These are phyloP conservation scores for Trichoderma asperellum DNA, from an alignment of 2,329 filamentous ascomycete genomes.

Conservation along the genomic window DNA sequence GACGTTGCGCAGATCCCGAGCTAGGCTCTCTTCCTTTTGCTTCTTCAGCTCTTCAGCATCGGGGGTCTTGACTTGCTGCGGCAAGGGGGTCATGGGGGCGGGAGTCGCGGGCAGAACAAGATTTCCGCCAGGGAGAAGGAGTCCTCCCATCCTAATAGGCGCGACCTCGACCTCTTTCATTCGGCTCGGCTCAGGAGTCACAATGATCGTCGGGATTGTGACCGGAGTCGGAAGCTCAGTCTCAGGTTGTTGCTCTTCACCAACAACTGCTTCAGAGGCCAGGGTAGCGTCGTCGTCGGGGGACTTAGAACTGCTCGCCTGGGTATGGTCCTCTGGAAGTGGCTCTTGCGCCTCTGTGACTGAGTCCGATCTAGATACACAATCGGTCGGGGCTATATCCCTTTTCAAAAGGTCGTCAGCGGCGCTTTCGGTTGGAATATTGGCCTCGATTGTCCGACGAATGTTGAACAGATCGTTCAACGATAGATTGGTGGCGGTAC, in stretches of 20 bases:
- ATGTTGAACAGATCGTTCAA: slow-evolving; percentile 27
- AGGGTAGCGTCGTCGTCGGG: slow-evolving; percentile 13
- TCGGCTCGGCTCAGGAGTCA: slow-evolving; percentile 20
- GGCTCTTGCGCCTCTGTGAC: slow-evolving; percentile 26
- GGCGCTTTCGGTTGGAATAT: slow-evolving; percentile 16
- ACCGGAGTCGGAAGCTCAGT: slow-evolving; percentile 14
- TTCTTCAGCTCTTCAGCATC: slow-evolving; percentile 21
- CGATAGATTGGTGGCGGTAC: slow-evolving; percentile 16
- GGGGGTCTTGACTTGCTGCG: slow-evolving; percentile 18
- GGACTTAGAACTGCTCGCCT: slow-evolving; percentile 20
- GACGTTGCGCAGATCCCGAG: slow-evolving; percentile 26
- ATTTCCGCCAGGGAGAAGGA: slow-evolving; percentile 28
- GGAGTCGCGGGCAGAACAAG: slow-evolving; percentile 21
- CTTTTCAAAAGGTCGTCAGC: slow-evolving; percentile 10
- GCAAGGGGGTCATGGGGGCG: slow-evolving; percentile 21
- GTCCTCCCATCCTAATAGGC: slow-evolving; percentile 27
- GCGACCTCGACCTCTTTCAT: slow-evolving; percentile 22
- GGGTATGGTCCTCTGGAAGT: slow-evolving; percentile 9
- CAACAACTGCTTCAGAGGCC: slow-evolving; percentile 15
- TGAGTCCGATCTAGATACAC: slow-evolving; percentile 2
- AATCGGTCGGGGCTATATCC: slow-evolving; percentile 3
- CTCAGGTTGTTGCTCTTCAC: slow-evolving; percentile 12
- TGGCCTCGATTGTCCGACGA: slow-evolving; percentile 13
- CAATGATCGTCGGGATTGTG: slow-evolving; percentile 7
- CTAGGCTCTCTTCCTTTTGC: slow-evolving; percentile 26